These are phyloP conservation scores for Plasmodium vinckei DNA, from an alignment of 169 alveolate species.

Conservation along the genomic window DNA sequence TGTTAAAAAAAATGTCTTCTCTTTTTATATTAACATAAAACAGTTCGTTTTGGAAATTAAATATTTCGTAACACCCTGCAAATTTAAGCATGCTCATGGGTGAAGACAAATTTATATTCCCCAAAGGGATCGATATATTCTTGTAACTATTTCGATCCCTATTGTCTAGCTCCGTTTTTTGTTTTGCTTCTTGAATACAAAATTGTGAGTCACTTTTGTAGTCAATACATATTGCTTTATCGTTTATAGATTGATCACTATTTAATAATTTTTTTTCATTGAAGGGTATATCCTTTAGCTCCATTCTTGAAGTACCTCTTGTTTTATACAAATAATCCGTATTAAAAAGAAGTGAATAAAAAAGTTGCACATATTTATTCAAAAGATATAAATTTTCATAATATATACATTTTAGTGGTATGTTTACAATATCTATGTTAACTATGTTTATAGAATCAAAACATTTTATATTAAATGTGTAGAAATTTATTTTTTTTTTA, in stretches of 20 bases:
- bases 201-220: no score
- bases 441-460: conserved; percentile 54
- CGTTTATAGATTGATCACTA: background rate
- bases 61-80: conserved; percentile 19
- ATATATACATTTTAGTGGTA: conserved; percentile 36
- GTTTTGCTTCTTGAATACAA: background rate
- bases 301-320: background rate
- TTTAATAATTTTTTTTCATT: background rate
- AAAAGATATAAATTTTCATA: conserved; percentile 47
- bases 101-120: background rate
- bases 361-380: conserved; percentile 8
- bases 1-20: conserved; percentile 69
- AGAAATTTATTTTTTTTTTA: background rate
- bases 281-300: background rate
- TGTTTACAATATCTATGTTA: conserved; percentile 33
- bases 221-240: background rate
- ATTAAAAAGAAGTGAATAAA: background rate
- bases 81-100: conserved; percentile 19
- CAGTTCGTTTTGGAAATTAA: conserved; percentile 24
- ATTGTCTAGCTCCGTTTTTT: background rate
- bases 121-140: background rate
- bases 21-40: conserved; percentile 59
- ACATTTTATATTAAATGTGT: conserved; percentile 28
- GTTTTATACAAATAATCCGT: background rate
- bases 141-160: background rate